Base-by-base conservation (phyloP, 164 flowering plant species). In the Aristolochia contorta region DNA sequence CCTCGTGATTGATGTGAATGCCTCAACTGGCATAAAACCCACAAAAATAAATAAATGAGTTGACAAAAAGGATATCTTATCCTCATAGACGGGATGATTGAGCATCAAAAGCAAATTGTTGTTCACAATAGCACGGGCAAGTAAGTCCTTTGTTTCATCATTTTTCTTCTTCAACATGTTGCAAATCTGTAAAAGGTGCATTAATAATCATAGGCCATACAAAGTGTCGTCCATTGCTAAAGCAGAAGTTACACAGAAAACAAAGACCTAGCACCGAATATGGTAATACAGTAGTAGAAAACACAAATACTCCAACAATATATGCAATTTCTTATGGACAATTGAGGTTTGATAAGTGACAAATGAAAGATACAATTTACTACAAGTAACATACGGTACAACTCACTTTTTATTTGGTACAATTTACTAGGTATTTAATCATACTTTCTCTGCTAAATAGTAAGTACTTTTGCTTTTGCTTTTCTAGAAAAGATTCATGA, bases 51-150 rank as follows among this genome's bases (percentile, higher is more conserved):
- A 6, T 4, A 24, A 32, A 24, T 18, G 30, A 22, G 12, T 53
- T 20, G 8, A 23, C 5, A 23, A 20, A 65, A 85, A 87, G 97
- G 97, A 90, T 88, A 93, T 88, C 74, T 86, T 88, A 57, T 80
- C 82, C 23, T 84, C 85, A 61, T 74, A 67, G 49, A 79, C 64
- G 47, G 96, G 92, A 77, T 86, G 86, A 67, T 85, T 85, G 50
- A 90, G 84, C 93, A 90, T 78, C 70, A 90, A 77, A 61, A 90
- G 77, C 51, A 78, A 76, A 65, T 86, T 93, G 89, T 86, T 86
- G 82, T 78, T 90, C 51, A 93, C 87, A 43, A 86, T 51, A 51
- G 97, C 95, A 50, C 86, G 84, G 65, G 86, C 96, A 33, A 93
- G 60, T 53, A 90, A 0, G 63, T 93, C 97, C 74, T 86, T 88